phyloP scores from a whole-genome alignment of 352 stramenopile species.

The Phytophthora fragariae region DNA sequence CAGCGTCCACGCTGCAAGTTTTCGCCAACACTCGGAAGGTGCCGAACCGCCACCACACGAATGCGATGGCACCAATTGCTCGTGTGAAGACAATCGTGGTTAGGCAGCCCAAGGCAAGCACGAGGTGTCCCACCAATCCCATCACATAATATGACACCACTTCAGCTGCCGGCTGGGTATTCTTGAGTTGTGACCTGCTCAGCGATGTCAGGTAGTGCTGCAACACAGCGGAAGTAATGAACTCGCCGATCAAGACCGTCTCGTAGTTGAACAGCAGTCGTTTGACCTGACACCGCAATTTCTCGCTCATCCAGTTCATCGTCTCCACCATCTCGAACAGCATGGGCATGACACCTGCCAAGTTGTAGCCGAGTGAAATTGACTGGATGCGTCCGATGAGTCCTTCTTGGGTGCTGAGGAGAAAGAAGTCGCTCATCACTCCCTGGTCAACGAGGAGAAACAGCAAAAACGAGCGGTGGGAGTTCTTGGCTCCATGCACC shows the following conservation, averaged over 20 bases:
- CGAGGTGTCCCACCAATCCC: constrained; percentile 24
- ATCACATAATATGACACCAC: constrained; percentile 30
- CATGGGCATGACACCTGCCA: constrained; percentile 35
- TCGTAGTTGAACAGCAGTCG: constrained; percentile 36
- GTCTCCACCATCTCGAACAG: constrained; percentile 43
- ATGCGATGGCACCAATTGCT: constrained; percentile 16
- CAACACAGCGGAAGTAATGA: constrained; percentile 29
- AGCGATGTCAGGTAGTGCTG: constrained; percentile 30
- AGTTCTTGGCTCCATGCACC: constrained; percentile 27
- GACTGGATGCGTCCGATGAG: constrained; percentile 33
- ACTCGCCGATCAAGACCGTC: constrained; percentile 33
- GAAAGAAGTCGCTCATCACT: constrained; percentile 39
- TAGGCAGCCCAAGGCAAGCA: constrained; percentile 31
- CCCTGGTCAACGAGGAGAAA: constrained; percentile 36
- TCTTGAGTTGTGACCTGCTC: constrained; percentile 19
- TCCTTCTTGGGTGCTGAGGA: constrained; percentile 36
- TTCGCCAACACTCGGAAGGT: constrained; percentile 16
- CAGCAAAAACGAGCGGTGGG: constrained; percentile 21
- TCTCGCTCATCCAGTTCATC: constrained; percentile 33
- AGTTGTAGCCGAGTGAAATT: constrained; percentile 42
- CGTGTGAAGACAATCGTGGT: constrained; percentile 17
- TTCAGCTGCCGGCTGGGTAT: constrained; percentile 15
- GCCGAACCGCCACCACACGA: constrained; percentile 18
- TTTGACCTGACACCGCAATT: constrained; percentile 11
- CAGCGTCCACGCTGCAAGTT: constrained; percentile 29